Evolutionary conservation across 768 basidiomycete species (phyloP), one percentile per base, ranked within the genome.

Genomic region (Pleurotus citrinopileatus): DNA sequence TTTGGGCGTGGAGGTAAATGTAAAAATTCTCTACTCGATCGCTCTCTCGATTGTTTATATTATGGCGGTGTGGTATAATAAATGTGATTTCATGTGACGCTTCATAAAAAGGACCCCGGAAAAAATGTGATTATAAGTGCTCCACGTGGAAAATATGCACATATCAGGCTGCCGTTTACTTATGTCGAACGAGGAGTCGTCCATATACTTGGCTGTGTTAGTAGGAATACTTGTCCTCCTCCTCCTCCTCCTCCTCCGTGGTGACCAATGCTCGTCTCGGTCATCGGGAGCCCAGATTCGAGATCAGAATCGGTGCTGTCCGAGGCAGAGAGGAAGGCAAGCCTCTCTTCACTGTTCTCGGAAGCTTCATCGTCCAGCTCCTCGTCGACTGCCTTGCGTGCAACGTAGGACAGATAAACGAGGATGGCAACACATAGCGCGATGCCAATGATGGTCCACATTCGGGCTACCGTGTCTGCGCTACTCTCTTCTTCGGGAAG

Each of bases 391-490:
- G 78, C 79, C 50, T 79, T 77, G 12, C 91, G 86, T 36, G 92
- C 92, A 55, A 95, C 83, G 66, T 82, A 77, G 44, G 87, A 83
- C 46, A 95, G 77, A 70, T 95, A 95, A 45, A 91, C 61, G 58
- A 94, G 81, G 60, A 94, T 83, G 32, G 76, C 79, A 55, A 91
- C 61, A 65, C 89, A 92, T 1, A 94, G 77, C 22, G 73, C 61
- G 55, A 92, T 80, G 45, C 91, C 91, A 32, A 73, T 70, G 44
- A 84, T 70, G n/a, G 87, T 87, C 78, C 80, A 89, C 63, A 82
- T 71, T 53, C 76, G 77, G 43, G 77, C 78, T 52, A 83, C 67
- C 53, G 68, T 66, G 59, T 80, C 74, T 63, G 82, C 80, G 19
- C 73, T 64, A 42, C 65, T 67, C 42, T 78, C 74, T n/a, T 40